Evolutionary conservation across 73 alveolate species (phyloP).

Genomic region (Paramecium biaurelia): DNA sequence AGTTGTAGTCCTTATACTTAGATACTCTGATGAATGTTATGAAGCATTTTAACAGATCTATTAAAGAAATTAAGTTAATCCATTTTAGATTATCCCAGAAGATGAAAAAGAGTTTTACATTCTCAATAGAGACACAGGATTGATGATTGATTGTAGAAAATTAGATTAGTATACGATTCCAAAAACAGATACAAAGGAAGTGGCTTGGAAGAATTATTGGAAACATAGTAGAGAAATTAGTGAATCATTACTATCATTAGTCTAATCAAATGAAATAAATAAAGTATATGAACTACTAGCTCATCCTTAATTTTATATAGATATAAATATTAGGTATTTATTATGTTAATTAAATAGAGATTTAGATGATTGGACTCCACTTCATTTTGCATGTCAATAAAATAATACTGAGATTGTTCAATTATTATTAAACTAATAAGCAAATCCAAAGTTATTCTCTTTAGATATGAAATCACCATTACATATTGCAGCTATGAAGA

Average conservation of each 20-base stretch:
- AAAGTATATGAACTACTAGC: background rate
- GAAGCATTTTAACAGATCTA: background rate
- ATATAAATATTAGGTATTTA: background rate
- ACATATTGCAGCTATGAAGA: conserved; percentile 28
- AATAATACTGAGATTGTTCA: conserved; percentile 5
- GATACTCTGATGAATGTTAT: background rate
- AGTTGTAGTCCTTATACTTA: background rate
- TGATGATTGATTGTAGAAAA: background rate
- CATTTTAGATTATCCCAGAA: background rate
- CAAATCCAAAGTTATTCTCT: background rate
- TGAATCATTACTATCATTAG: background rate
- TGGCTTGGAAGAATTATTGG: conserved; percentile 43
- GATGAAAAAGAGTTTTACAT: background rate
- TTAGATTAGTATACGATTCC: background rate
- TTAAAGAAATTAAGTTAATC: background rate
- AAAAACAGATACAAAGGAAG: background rate
- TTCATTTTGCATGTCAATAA: conserved; percentile 43
- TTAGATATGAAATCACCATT: background rate
- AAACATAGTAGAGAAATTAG: background rate
- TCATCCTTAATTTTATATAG: background rate
- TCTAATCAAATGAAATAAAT: background rate
- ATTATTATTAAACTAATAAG: background rate
- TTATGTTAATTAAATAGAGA: background rate
- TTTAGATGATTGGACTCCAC: conserved; percentile 57
- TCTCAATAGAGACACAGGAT: conserved; percentile 19